phyloP scores from a whole-genome alignment of 768 basidiomycete genomes.

The Serendipita sp. region DNA sequence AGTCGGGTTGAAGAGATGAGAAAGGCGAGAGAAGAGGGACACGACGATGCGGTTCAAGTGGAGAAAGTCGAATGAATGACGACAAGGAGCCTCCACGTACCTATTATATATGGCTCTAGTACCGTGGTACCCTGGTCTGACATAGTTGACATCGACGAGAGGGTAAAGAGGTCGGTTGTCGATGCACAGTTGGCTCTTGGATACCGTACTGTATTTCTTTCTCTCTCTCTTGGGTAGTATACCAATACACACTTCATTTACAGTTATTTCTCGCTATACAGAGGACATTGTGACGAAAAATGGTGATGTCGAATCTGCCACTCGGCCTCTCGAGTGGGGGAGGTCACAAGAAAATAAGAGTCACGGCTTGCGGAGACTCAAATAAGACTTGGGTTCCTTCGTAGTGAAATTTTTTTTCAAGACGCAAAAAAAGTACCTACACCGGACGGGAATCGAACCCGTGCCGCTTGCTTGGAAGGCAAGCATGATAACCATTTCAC shows the following conservation, averaged over 20 bases:
- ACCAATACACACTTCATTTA: not conserved
- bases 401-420: not conserved
- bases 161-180: too few species aligned
- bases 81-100: not conserved
- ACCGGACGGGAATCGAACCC: constrained; percentile 10
- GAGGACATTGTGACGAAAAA: not conserved
- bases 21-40: not conserved
- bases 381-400: too few species aligned
- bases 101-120: too few species aligned
- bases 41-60: not conserved
- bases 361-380: too few species aligned
- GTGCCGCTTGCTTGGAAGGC: constrained; percentile 11
- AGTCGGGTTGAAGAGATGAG: not conserved
- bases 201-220: too few species aligned
- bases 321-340: too few species aligned
- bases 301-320: too few species aligned
- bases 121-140: too few species aligned
- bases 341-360: too few species aligned
- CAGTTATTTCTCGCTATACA: not conserved
- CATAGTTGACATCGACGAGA: too few species aligned
- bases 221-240: too few species aligned
- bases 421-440: constrained; percentile 4
- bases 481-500: constrained; percentile 11
- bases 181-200: too few species aligned
- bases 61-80: not conserved